Evolutionary conservation across 768 basidiomycete genomes (phyloP).

Genomic region (Dioszegia hungarica): DNA sequence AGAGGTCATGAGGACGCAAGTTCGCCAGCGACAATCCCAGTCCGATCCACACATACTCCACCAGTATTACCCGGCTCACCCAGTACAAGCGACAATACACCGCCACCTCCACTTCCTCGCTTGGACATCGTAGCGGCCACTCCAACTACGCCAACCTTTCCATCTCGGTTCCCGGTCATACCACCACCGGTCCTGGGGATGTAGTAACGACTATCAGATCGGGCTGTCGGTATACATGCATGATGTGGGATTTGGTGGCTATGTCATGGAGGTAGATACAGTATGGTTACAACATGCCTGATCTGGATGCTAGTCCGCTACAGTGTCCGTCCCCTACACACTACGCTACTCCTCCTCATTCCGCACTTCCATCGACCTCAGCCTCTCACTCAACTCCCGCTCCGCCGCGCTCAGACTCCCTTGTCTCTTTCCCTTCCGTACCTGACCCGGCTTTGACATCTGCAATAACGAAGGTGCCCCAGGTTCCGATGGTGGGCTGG

Average conservation of each 20-base stretch:
- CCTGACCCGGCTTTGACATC: neutral
- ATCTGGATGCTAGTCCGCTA: too few relatives aligned
- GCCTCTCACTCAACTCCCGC: slow-evolving; percentile 34
- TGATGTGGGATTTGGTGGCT: too few relatives aligned
- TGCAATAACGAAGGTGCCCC: neutral
- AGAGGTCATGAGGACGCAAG: too few relatives aligned
- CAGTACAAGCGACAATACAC: too few relatives aligned
- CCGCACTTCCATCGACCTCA: slow-evolving; percentile 17
- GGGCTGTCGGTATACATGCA: too few relatives aligned
- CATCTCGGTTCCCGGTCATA: neutral
- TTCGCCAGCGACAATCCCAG: too few relatives aligned
- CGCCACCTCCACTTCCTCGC: neutral
- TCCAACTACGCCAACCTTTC: neutral
- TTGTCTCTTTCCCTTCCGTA: slow-evolving; percentile 6
- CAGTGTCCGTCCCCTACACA: neutral
- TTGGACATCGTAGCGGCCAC: slow-evolving; percentile 2
- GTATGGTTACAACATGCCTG: neutral
- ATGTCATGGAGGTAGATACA: neutral
- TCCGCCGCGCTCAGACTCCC: slow-evolving; percentile 29
- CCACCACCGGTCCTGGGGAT: neutral
- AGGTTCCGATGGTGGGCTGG: slow-evolving; percentile 3
- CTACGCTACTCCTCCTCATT: neutral
- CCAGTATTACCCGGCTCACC: too few relatives aligned
- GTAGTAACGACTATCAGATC: neutral
- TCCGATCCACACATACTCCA: too few relatives aligned